Conservation (phyloP, 352 stramenopile genomes). For the Phytopythium vexans region DNA sequence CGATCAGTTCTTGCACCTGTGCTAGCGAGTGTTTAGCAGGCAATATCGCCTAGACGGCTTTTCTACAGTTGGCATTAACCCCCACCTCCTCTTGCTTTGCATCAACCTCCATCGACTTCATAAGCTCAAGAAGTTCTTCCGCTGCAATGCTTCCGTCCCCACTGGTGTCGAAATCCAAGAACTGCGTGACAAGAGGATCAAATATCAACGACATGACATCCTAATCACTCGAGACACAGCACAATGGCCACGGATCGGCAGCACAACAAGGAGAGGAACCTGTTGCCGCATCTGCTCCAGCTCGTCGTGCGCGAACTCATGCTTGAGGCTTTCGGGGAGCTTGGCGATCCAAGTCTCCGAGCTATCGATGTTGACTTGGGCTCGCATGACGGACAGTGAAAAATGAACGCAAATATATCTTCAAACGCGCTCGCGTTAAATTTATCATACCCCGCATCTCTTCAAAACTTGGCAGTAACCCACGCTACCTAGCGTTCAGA, state of each 20-base stretch:
- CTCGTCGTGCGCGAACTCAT: slow-evolving; percentile 64
- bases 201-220: neutral
- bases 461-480: no score
- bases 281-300: slow-evolving; percentile 67
- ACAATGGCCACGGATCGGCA: no score
- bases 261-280: slow-evolving; percentile 16
- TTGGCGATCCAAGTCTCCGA: slow-evolving; percentile 43
- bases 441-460: no score
- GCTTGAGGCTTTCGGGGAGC: slow-evolving; percentile 52
- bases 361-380: slow-evolving; percentile 33
- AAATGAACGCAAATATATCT: slow-evolving; percentile 1
- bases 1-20: slow-evolving; percentile 58
- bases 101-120: slow-evolving; percentile 63
- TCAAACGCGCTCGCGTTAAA: no score
- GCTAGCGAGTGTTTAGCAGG: neutral
- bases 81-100: slow-evolving; percentile 41
- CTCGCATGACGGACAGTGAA: slow-evolving; percentile 19
- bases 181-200: slow-evolving; percentile 20
- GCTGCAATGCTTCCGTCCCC: slow-evolving; percentile 60
- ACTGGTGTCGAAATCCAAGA: slow-evolving; percentile 66
- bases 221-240: no score
- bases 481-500: no score
- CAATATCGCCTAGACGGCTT: neutral
- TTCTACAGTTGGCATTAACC: no score
- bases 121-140: slow-evolving; percentile 46